phyloP scores from a whole-genome alignment of 139 green algal species.

The Raphidocelis subcapitata region DNA sequence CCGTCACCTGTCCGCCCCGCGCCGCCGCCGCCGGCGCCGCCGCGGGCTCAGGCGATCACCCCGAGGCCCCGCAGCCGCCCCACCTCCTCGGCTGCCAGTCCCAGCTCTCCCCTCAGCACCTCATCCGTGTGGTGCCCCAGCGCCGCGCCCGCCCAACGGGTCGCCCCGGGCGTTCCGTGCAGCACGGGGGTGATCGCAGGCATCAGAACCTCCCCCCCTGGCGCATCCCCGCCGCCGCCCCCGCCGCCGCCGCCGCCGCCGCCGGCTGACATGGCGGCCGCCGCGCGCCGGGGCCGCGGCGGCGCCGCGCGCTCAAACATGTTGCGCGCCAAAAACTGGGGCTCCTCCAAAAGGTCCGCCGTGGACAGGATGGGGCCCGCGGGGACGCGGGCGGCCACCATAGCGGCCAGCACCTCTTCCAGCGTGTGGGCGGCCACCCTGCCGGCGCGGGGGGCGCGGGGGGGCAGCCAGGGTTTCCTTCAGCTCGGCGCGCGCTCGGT shows the following conservation, averaged over 20 bases:
- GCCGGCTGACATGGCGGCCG: not conserved
- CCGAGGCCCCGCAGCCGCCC: constrained; percentile 38
- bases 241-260: not conserved
- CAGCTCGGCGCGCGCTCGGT: too few species aligned
- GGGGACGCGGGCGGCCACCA: constrained; percentile 59
- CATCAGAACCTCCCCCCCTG: constrained; percentile 36
- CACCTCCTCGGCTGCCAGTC: constrained; percentile 38
- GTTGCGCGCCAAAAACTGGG: constrained; percentile 45
- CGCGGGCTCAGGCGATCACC: constrained; percentile 29
- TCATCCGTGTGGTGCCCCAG: constrained; percentile 73
- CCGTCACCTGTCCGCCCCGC: too few species aligned
- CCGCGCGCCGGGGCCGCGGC: constrained; percentile 13
- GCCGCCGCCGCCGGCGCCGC: too few species aligned
- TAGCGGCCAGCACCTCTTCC: constrained; percentile 55
- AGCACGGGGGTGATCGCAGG: constrained; percentile 64
- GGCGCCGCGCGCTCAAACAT: constrained; percentile 55
- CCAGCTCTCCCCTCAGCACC: constrained; percentile 59
- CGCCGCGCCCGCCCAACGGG: constrained; percentile 67
- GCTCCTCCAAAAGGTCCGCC: constrained; percentile 52
- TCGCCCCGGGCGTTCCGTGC: constrained; percentile 51
- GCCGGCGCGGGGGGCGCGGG: constrained; percentile 1
- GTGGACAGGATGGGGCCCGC: constrained; percentile 64
- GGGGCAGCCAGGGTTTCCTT: too few species aligned
- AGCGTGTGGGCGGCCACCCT: not conserved
- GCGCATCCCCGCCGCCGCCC: not conserved